phyloP scores from a whole-genome alignment of 176 grass and related monocot species.

The Zea luxurians region DNA sequence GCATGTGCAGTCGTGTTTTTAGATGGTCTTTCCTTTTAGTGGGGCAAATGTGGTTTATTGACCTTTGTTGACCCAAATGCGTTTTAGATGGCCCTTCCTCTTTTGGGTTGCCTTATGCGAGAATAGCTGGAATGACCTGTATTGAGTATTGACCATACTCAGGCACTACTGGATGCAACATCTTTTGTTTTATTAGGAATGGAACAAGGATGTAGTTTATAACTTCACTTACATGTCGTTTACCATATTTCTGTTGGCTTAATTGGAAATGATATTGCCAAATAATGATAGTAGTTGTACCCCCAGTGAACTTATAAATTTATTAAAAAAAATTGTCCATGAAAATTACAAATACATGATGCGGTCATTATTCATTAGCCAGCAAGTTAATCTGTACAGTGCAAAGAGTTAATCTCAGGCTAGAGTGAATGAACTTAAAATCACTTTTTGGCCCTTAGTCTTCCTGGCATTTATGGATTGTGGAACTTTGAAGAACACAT shows the following conservation, averaged over 20 bases:
- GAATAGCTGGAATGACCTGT: neutral
- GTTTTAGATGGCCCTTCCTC: conserved; percentile 3
- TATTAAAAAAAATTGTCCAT: neutral
- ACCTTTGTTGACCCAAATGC: neutral
- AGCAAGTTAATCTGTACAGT: neutral
- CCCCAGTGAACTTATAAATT: neutral
- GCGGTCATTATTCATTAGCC: neutral
- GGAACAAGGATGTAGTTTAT: neutral
- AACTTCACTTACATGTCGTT: conserved; percentile 4
- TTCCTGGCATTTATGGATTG: neutral
- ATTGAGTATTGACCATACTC: neutral
- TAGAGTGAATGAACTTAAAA: conserved; percentile 10
- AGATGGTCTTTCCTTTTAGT: neutral
- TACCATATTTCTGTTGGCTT: neutral
- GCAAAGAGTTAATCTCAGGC: neutral
- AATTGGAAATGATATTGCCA: neutral
- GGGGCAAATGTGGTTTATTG: conserved; percentile 3
- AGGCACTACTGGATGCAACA: neutral
- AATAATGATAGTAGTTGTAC: conserved; percentile 1
- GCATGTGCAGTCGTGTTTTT: conserved; percentile 2
- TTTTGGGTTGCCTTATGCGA: neutral
- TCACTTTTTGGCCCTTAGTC: neutral
- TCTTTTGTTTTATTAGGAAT: conserved; percentile 6
- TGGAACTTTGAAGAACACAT: conserved; percentile 25
- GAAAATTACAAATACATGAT: neutral